Evolutionary conservation across 139 green algal species (phyloP), one percentile per base, ranked within the genome.

Genomic region (Chlamydomonas eustigma): DNA sequence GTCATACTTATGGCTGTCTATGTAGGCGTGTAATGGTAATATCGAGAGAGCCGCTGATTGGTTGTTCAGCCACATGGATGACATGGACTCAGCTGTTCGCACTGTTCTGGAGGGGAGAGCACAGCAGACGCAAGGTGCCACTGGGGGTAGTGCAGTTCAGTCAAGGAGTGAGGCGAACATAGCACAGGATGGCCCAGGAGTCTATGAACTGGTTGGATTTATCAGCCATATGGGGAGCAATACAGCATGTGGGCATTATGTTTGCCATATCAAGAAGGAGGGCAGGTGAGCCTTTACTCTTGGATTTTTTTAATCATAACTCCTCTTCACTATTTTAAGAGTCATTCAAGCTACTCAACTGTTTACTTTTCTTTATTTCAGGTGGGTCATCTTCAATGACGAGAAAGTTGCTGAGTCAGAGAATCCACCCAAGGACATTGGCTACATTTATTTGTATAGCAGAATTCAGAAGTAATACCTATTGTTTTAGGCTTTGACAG

Each of bases 301-400:
- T n/a, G n/a, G n/a, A n/a, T n/a, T n/a, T n/a, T n/a, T n/a, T n/a
- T n/a, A n/a, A n/a, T n/a, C n/a, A 12, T 58, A 18, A 28, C 18
- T 58, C 44, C 44, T 58, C 44, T 58, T 58, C 44, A 58, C 18
- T 58, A 28, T 58, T 58, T 58, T 58, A 12, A 28, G 44, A 58
- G 44, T 18, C 44, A 18, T n/a, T n/a, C n/a, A n/a, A n/a, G n/a
- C n/a, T n/a, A n/a, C n/a, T n/a, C n/a, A n/a, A n/a, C n/a, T n/a
- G n/a, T n/a, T n/a, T n/a, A n/a, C n/a, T n/a, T n/a, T n/a, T n/a
- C n/a, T n/a, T n/a, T n/a, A n/a, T 18, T 58, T 18, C 32, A 83
- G 82, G 24, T 99, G 96, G 96, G 86, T 91, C 37, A 91, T 99
- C 36, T 98, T 93, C 90, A 99, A 99, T 81, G 96, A 99, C 74